Conservation (phyloP, 176 grass and related monocot genomes). For the Cocos nucifera region DNA sequence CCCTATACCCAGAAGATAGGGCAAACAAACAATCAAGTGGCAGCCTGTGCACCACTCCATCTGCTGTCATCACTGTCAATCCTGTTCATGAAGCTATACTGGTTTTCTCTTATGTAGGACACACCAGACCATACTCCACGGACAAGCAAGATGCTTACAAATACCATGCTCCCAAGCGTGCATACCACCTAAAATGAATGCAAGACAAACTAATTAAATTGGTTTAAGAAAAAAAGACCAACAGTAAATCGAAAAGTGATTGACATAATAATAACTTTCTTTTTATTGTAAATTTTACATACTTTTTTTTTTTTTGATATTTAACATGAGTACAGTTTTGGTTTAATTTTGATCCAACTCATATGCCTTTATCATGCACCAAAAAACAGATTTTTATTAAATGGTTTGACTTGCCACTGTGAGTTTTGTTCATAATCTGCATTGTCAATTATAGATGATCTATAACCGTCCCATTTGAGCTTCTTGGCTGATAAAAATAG, state of each 20-base stretch:
- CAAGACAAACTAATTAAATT: not conserved
- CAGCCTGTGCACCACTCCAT: slow-evolving; percentile 69
- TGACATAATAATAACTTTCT: not conserved
- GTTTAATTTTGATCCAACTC: too few relatives aligned
- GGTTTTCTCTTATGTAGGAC: slow-evolving; percentile 68
- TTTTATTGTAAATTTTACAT: too few relatives aligned
- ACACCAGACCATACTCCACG: slow-evolving; percentile 87
- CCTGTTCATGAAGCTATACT: slow-evolving; percentile 54
- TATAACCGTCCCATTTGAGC: too few relatives aligned
- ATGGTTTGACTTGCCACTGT: too few relatives aligned
- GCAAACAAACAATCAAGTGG: slow-evolving; percentile 26
- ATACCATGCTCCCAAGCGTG: slow-evolving; percentile 95
- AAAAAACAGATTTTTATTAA: too few relatives aligned
- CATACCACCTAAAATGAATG: slow-evolving; percentile 52
- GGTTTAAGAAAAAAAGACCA: not conserved
- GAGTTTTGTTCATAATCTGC: too few relatives aligned
- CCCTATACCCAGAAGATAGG: too few relatives aligned
- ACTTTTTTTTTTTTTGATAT: too few relatives aligned
- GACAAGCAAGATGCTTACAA: slow-evolving; percentile 74
- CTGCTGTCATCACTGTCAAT: slow-evolving; percentile 50
- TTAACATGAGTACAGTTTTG: too few relatives aligned
- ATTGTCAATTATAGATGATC: too few relatives aligned
- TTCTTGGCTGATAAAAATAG: too few relatives aligned
- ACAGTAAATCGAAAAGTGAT: not conserved
- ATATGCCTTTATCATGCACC: too few relatives aligned